Evolutionary conservation across 257 asterid species (phyloP).

Genomic region (Salvia miltiorrhiza): DNA sequence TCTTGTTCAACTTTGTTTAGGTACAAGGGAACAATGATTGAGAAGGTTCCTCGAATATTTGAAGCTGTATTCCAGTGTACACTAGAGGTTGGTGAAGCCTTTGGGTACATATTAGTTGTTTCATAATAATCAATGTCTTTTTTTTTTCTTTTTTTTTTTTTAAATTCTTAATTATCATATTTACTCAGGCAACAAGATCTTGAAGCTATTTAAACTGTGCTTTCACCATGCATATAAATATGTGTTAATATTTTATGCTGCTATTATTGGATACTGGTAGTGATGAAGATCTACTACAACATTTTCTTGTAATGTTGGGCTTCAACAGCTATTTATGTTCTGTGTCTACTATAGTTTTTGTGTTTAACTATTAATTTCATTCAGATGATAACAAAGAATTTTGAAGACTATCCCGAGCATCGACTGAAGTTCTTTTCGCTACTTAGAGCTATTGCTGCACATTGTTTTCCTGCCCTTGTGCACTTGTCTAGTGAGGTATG

Average conservation of each 20-base stretch:
- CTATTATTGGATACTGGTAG: not conserved
- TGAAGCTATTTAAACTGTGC: slow-evolving; percentile 1
- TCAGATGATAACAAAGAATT: slow-evolving; percentile 95
- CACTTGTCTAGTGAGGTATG: slow-evolving; percentile 89
- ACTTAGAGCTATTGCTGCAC: slow-evolving; percentile 88
- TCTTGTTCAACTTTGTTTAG: slow-evolving; percentile 32
- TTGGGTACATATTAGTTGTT: not conserved
- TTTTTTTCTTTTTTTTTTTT: not conserved
- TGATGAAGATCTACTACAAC: not conserved
- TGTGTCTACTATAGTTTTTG: not conserved
- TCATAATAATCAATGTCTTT: not conserved
- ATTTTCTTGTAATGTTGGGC: not conserved
- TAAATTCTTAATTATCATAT: not conserved
- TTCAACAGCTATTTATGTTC: not conserved
- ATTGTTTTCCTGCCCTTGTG: slow-evolving; percentile 87
- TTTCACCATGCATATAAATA: not conserved
- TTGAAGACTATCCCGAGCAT: slow-evolving; percentile 99
- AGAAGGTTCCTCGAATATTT: slow-evolving; percentile 84
- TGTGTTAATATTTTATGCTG: not conserved
- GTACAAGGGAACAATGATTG: slow-evolving; percentile 79
- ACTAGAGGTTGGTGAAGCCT: slow-evolving; percentile 59
- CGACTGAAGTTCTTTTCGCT: slow-evolving; percentile 93
- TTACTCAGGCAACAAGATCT: not conserved
- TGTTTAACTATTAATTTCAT: slow-evolving; percentile 15
- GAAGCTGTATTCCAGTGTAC: slow-evolving; percentile 95